A percentile compares a stretch with the other conserved stretches of the same genome.
Evolutionary conservation across 768 basidiomycete genomes (phyloP).

Genomic region (Aureoboletus auriporus): DNA sequence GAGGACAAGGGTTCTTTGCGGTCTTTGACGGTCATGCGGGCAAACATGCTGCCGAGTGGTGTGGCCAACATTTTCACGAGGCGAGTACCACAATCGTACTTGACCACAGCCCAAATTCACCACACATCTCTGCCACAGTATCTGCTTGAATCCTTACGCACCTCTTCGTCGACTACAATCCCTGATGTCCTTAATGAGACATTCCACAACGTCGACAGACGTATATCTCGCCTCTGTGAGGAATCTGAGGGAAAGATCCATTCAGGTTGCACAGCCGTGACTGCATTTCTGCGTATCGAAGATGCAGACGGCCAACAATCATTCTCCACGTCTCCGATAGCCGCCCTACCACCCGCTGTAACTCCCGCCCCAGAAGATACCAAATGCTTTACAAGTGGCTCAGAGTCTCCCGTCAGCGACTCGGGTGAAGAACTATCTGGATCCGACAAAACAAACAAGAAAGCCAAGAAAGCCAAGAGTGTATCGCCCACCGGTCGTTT

Average conservation of each 20-base stretch:
- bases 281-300: conserved; percentile 91
- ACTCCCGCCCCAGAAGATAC: conserved; percentile 30
- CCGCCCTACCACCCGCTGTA: conserved; percentile 27
- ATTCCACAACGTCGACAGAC: conserved; percentile 87
- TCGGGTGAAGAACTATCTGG: conserved; percentile 34
- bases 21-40: conserved; percentile 99
- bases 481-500: conserved; percentile 43
- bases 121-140: conserved; percentile 34
- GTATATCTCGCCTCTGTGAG: conserved; percentile 79
- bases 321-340: conserved; percentile 43
- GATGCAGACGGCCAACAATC: conserved; percentile 71
- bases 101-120: conserved; percentile 5
- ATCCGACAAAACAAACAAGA: conserved; percentile 33
- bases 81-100: conserved; percentile 33
- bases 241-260: conserved; percentile 90
- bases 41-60: conserved; percentile 99
- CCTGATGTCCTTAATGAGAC: conserved; percentile 91
- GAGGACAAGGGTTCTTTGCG: conserved; percentile 97
- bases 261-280: conserved; percentile 96
- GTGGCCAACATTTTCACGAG: conserved; percentile 93
- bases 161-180: conserved; percentile 53
- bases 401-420: conserved; percentile 44
- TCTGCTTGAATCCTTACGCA: conserved; percentile 66
- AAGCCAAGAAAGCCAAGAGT: conserved; percentile 40
- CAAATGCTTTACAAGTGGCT: conserved; percentile 31